A percentile compares a stretch with the other conserved stretches of the same genome.
Evolutionary conservation across 495 filamentous ascomycete species (phyloP).

Genomic region (Pyronema omphalodes): DNA sequence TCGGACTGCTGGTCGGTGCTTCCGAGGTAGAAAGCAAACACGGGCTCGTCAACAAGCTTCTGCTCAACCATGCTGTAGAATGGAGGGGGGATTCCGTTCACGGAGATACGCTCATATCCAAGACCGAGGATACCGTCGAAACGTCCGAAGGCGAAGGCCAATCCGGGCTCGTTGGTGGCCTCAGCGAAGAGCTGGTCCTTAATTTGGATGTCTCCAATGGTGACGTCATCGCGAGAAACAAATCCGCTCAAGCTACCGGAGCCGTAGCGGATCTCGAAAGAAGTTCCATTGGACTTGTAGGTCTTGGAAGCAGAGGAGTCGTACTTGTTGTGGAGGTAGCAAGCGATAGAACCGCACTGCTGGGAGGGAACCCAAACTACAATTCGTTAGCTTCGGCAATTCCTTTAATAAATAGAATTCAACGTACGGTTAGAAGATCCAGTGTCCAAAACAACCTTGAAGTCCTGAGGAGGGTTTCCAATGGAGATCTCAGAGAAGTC

Average conservation of each 20-base stretch:
- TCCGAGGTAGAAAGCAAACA: conserved; percentile 93
- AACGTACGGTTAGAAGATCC: conserved; percentile 71
- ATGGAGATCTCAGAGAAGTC: conserved; percentile 94
- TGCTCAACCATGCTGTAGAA: conserved; percentile 94
- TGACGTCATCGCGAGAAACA: conserved; percentile 67
- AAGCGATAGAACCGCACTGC: conserved; percentile 87
- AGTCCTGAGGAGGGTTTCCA: conserved; percentile 77
- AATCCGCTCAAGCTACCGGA: conserved; percentile 90
- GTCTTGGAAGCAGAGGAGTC: conserved; percentile 76
- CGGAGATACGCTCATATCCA: conserved; percentile 86
- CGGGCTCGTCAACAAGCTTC: conserved; percentile 69
- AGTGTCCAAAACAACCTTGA: conserved; percentile 98
- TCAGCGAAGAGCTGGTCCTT: conserved; percentile 88
- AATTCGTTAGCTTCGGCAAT: neutral
- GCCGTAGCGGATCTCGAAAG: conserved; percentile 89
- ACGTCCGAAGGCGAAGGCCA: conserved; percentile 93
- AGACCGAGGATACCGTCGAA: conserved; percentile 97
- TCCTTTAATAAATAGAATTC: neutral
- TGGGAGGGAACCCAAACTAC: conserved; percentile 79
- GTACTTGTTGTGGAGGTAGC: conserved; percentile 94
- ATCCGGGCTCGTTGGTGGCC: conserved; percentile 80
- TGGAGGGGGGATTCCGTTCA: conserved; percentile 83
- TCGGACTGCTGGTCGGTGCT: conserved; percentile 61
- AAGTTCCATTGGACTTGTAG: conserved; percentile 82
- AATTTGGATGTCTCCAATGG: conserved; percentile 75